A percentile compares a stretch with the other conserved stretches of the same genome.
phyloP scores from a whole-genome alignment of 139 green algal genomes.

The Picochlorum costavermella region DNA sequence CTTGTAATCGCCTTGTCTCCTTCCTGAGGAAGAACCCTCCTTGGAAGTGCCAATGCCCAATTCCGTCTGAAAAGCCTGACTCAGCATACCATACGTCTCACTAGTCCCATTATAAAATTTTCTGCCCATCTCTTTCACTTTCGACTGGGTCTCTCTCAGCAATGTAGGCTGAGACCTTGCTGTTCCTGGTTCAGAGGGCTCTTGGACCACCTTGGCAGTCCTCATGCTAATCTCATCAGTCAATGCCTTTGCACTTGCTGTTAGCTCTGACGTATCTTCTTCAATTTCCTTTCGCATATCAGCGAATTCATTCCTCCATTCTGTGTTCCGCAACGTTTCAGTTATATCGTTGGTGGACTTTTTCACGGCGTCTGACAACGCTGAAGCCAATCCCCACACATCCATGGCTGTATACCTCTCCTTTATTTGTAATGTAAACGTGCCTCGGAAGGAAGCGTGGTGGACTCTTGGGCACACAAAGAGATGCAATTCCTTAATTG shows the following conservation, averaged over 20 bases:
- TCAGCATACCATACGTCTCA: conserved; percentile 55
- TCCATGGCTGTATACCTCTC: conserved; percentile 1
- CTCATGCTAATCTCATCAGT: conserved; percentile 34
- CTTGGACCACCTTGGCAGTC: conserved; percentile 25
- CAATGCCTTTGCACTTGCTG: conserved; percentile 9
- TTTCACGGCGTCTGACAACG: conserved; percentile 49
- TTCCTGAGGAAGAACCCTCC: background rate
- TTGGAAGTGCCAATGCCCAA: background rate
- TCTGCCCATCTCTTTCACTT: conserved; percentile 18
- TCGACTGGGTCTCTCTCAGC: conserved; percentile 1
- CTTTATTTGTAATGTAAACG: too few species aligned
- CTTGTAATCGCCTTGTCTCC: conserved; percentile 10
- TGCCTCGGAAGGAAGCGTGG: too few species aligned
- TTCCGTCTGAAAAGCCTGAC: conserved; percentile 52
- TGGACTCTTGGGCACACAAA: too few species aligned
- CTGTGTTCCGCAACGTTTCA: conserved; percentile 49
- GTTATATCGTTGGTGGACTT: conserved; percentile 52
- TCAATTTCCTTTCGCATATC: conserved; percentile 53
- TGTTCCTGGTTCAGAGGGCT: background rate
- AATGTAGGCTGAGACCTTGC: conserved; percentile 40
- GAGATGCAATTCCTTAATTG: too few species aligned
- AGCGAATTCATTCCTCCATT: conserved; percentile 62
- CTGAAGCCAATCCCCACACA: conserved; percentile 54
- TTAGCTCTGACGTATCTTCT: conserved; percentile 45
- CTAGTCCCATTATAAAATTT: conserved; percentile 14